These are phyloP conservation scores for Acanthamoeba comandoni DNA, from an alignment of 208 protist species.

Conservation along the genomic window DNA sequence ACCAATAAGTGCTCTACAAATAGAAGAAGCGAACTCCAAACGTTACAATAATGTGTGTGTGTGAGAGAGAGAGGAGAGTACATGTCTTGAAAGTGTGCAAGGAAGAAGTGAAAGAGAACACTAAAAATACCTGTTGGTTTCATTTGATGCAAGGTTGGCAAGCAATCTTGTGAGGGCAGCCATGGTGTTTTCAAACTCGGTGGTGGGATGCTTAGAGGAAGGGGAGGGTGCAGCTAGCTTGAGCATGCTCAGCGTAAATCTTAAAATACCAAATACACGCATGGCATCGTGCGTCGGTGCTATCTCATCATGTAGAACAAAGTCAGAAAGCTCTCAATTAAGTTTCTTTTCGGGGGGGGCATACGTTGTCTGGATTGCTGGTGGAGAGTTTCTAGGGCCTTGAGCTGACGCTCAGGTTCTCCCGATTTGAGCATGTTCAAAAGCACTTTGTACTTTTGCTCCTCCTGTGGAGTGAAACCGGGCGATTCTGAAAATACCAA, in stretches of 20 bases:
- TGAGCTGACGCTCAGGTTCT: neutral
- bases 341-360: neutral
- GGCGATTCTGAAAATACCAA: too few species aligned
- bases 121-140: neutral
- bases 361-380: neutral
- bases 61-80: too few species aligned
- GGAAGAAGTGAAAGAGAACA: too few species aligned
- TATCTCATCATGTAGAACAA: neutral
- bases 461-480: too few species aligned
- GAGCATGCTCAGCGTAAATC: neutral
- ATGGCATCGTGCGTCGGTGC: neutral
- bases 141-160: neutral
- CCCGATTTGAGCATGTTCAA: neutral
- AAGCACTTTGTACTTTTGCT: too few species aligned
- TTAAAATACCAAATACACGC: neutral
- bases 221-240: neutral
- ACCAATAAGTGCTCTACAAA: neutral
- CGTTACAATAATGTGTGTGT: too few species aligned
- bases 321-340: neutral
- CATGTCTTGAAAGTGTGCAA: too few species aligned
- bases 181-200: neutral
- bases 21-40: too few species aligned
- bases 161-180: neutral
- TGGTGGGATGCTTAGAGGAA: neutral
- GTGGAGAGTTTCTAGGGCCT: neutral